These are phyloP conservation scores for Whalleya microplaca DNA, from an alignment of 2,329 filamentous ascomycete genomes.

Conservation along the genomic window DNA sequence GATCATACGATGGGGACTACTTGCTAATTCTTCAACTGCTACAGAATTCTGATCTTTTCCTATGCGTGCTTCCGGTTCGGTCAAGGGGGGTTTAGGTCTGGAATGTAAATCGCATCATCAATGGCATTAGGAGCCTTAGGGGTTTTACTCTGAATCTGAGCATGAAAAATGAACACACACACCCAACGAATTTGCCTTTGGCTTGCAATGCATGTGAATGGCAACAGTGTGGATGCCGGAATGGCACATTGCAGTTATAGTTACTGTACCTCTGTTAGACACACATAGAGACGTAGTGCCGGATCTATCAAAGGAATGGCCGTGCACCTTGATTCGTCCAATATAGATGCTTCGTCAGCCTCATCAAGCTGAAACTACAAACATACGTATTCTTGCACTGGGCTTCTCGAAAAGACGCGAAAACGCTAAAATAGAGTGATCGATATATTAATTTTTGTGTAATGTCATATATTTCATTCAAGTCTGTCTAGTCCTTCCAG, in stretches of 20 bases:
- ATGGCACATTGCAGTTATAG: neutral
- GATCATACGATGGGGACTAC: constrained; percentile 4
- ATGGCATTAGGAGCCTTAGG: constrained; percentile 35
- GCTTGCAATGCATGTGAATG: constrained; percentile 7
- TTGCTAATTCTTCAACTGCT: constrained; percentile 15
- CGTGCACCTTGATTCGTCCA: no score
- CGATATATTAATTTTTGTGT: no score
- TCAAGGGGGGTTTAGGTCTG: constrained; percentile 37
- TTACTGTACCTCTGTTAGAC: no score
- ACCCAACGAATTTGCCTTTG: constrained; percentile 18
- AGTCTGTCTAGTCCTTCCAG: constrained; percentile 28
- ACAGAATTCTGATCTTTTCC: constrained; percentile 38
- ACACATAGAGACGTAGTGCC: neutral
- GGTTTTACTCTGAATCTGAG: constrained; percentile 34
- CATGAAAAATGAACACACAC: constrained; percentile 35
- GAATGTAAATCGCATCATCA: constrained; percentile 41
- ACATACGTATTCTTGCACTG: no score
- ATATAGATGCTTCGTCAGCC: neutral
- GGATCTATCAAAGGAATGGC: neutral
- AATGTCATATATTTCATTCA: constrained; percentile 25
- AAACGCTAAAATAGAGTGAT: no score
- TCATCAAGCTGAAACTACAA: no score
- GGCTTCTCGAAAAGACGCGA: no score
- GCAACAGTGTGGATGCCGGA: neutral
- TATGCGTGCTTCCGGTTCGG: constrained; percentile 41